Evolutionary conservation across 2,329 filamentous ascomycete species (phyloP), one percentile per base, ranked within the genome.

Genomic region (Fusarium scirpi): DNA sequence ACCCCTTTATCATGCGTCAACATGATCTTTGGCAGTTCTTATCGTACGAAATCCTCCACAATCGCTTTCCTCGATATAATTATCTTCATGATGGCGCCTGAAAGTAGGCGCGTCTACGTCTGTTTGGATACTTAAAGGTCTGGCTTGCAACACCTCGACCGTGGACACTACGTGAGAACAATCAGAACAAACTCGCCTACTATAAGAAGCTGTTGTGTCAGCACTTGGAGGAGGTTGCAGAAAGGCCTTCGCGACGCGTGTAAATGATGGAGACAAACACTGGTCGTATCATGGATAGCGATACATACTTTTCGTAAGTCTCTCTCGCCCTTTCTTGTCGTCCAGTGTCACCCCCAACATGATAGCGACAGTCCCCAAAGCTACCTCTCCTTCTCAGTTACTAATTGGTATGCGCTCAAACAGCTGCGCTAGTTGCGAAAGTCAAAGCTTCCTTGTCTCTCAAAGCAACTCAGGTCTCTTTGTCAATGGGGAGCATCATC

Each of bases 1-100:
- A 7, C 60, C 62, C 62, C 61, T 43, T 65, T 25, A 45, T n/a
- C 22, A 65, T 52, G 60, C 22, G n/a, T 29, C 11, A 24, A 29
- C 41, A 40, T 22, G 15, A 41, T 27, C 13, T 53, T 29, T 34
- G 34, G 15, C 34, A 43, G 32, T 22, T 16, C 34, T 8, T 27
- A 20, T 27, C 22, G 20, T 20, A 18, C 20, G 3, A 22, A 20
- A 15, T 25, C 16, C 11, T 24, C 49, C 34, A 13, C 49, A 53
- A 43, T 53, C 13, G 27, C 24, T 41, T 53, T 22, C 22, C 18
- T 24, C 34, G 13, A n/a, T 29, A 16, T 22, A 15, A 9, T 4
- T 47, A 13, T 52, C 22, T 41, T 6, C 18, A 20, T 12, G 32
- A 15, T 53, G 25, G 18, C 24, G 24, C 3, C 18, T 41, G 32